phyloP scores from a whole-genome alignment of 2,329 filamentous ascomycete genomes.

The Volutella citrinella region DNA sequence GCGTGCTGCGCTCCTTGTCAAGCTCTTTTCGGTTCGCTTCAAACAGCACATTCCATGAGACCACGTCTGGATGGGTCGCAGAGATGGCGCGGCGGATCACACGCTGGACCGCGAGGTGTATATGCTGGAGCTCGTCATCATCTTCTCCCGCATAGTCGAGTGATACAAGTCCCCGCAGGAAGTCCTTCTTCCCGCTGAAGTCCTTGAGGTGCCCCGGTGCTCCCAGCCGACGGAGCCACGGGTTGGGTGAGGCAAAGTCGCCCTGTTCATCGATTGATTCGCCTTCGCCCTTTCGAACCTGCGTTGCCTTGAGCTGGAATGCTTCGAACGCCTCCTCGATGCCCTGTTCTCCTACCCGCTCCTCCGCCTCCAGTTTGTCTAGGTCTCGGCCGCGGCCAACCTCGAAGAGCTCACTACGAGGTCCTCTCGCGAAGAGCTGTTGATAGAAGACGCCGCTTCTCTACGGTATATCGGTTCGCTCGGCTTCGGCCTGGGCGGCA shows the following conservation, averaged over 20 bases:
- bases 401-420: neutral
- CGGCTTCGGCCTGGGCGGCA: too few species aligned
- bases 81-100: neutral
- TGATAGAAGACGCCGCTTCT: constrained; percentile 1
- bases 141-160: constrained; percentile 1
- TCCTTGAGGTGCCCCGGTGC: neutral
- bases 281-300: neutral
- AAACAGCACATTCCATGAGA: constrained; percentile 3
- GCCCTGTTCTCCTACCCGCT: neutral
- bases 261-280: neutral
- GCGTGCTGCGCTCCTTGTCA: constrained; percentile 2
- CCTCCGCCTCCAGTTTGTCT: neutral
- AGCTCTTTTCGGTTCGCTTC: constrained; percentile 6
- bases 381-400: neutral
- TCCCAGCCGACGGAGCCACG: neutral
- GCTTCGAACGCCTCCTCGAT: neutral
- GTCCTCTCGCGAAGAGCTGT: neutral
- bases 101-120: constrained; percentile 1
- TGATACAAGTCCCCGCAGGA: neutral
- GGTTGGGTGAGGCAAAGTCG: neutral
- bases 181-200: neutral
- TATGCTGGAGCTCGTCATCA: constrained; percentile 2
- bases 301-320: neutral
- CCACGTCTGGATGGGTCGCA: neutral
- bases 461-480: too few species aligned